Evolutionary conservation across 2,329 filamentous ascomycete genomes (phyloP).

Genomic region (Teratosphaeria pseudoeucalypti): DNA sequence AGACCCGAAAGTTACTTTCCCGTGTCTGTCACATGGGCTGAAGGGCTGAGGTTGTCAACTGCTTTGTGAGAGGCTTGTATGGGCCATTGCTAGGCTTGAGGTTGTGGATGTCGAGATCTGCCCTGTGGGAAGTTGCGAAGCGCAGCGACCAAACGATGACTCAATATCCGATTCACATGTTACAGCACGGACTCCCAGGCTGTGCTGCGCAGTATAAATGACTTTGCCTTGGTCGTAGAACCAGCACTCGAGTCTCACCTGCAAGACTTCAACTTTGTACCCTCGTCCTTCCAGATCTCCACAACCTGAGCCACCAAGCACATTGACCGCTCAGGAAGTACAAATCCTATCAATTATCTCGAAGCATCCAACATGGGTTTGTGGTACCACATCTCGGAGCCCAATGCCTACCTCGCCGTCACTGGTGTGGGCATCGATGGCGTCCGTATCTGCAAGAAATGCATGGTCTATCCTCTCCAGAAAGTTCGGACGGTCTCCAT

Average conservation of each 20-base stretch:
- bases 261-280: neutral
- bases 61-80: neutral
- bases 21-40: neutral
- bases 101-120: neutral
- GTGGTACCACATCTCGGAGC: constrained; percentile 51
- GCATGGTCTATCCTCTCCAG: constrained; percentile 60
- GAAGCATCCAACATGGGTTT: neutral
- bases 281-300: neutral
- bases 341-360: neutral
- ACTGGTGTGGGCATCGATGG: constrained; percentile 60
- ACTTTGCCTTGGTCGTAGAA: neutral
- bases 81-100: neutral
- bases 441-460: constrained; percentile 69
- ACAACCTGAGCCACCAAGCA: neutral
- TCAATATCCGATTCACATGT: neutral
- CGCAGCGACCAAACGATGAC: neutral
- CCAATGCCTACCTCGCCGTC: constrained; percentile 58
- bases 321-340: neutral
- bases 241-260: neutral
- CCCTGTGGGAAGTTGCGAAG: neutral
- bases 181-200: neutral
- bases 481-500: constrained; percentile 31
- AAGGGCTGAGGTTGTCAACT: neutral
- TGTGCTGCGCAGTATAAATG: neutral
- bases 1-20: neutral